Evolutionary conservation across 2,329 filamentous ascomycete species (phyloP).

Genomic region (Cladosporium austrohemisphaericum): DNA sequence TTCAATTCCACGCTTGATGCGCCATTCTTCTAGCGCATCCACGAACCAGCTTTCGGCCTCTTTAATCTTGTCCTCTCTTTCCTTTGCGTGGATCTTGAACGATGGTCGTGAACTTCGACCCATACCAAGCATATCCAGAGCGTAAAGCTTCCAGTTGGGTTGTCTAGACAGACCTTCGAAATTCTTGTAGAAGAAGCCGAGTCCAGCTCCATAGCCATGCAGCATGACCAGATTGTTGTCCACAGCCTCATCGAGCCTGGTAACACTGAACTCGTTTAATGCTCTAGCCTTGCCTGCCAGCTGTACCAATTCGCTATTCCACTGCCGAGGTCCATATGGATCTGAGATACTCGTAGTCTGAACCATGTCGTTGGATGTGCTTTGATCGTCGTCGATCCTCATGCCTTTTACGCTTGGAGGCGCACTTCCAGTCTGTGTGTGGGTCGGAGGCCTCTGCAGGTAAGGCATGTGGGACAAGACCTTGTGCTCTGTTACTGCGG

Average conservation of each 20-base stretch:
- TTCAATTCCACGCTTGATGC: constrained; percentile 80
- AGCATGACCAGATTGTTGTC: constrained; percentile 92
- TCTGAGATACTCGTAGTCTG: constrained; percentile 55
- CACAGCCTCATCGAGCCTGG: constrained; percentile 71
- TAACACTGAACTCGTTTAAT: constrained; percentile 89
- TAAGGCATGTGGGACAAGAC: constrained; percentile 85
- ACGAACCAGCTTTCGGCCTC: constrained; percentile 97
- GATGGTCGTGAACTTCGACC: constrained; percentile 78
- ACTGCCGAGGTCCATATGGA: constrained; percentile 78
- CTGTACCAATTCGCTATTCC: constrained; percentile 80
- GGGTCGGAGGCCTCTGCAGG: constrained; percentile 67
- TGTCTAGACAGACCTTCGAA: constrained; percentile 80
- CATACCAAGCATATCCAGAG: constrained; percentile 94
- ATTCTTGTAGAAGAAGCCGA: constrained; percentile 98
- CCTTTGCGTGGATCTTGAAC: constrained; percentile 82
- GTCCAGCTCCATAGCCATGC: constrained; percentile 91
- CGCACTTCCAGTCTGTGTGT: constrained; percentile 59
- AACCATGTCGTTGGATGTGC: constrained; percentile 38
- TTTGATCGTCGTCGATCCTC: constrained; percentile 30
- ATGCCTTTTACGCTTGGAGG: constrained; percentile 41
- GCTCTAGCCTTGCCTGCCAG: constrained; percentile 81
- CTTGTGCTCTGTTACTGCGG: constrained; percentile 78
- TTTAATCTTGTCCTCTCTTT: constrained; percentile 70
- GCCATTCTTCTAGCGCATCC: constrained; percentile 94
- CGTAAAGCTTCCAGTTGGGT: constrained; percentile 82